Conservation (phyloP, 1,139 yeast species). For the Diutina ranongensis region DNA sequence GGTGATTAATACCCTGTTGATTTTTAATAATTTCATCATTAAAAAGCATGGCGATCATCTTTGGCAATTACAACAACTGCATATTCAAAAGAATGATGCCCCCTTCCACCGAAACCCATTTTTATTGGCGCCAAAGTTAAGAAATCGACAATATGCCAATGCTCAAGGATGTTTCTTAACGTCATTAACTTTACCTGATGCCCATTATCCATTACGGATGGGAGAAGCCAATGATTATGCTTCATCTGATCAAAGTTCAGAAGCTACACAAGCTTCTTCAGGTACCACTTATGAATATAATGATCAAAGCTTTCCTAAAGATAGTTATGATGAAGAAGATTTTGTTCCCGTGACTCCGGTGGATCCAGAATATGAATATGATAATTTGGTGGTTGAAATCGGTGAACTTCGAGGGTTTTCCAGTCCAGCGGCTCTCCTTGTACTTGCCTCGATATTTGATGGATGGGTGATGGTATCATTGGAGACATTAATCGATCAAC, state of each 20-base stretch:
- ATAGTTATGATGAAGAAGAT: conserved; percentile 30
- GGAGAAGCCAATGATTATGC: not conserved
- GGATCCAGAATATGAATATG: conserved; percentile 39
- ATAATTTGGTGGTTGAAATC: conserved; percentile 41
- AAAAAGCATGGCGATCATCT: conserved; percentile 18
- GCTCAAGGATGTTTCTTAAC: conserved; percentile 37
- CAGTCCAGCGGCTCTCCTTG: conserved; percentile 18
- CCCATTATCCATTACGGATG: not conserved
- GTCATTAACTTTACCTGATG: not conserved
- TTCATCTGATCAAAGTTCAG: not conserved
- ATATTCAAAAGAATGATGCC: conserved; percentile 61
- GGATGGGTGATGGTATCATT: conserved; percentile 18
- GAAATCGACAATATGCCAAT: conserved; percentile 33
- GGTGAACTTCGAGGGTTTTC: conserved; percentile 29
- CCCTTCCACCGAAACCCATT: conserved; percentile 77
- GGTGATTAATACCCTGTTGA: conserved; percentile 41
- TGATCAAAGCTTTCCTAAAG: conserved; percentile 17
- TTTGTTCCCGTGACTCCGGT: conserved; percentile 29
- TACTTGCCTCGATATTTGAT: conserved; percentile 23
- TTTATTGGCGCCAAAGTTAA: conserved; percentile 38
- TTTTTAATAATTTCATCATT: conserved; percentile 44
- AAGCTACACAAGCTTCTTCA: not conserved
- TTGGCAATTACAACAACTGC: conserved; percentile 46
- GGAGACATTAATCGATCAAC: conserved; percentile 43
- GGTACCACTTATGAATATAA: not conserved